Base-by-base conservation (phyloP, 495 filamentous ascomycete species). In the Umbilicaria muhlenbergii region DNA sequence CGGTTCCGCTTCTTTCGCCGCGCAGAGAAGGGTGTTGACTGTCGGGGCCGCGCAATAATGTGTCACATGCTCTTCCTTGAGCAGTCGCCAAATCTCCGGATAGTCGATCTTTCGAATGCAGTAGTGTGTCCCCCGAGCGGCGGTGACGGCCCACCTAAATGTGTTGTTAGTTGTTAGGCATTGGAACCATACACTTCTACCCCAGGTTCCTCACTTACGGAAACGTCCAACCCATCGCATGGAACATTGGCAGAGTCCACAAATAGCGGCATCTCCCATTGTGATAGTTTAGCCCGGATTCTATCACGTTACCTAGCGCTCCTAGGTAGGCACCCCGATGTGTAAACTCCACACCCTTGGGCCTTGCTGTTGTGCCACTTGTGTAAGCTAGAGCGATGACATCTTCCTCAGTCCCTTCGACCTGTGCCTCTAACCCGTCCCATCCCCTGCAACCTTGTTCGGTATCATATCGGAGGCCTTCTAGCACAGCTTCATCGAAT, bases 21-120 rank as follows among this genome's bases (percentile, higher is more conserved):
- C 77, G 60, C 91, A 95, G 7, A 98, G 75, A 2, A 96, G 64
- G 0, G 87, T 98, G 61, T 95, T 95, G 37, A 98, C 91, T 3
- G 91, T 98, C 12, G 91, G 91, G 5, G 91, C 91, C 5, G 91
- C 91, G 54, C 86, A 89, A 69, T 88, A 96, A 62, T 98, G 91
- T 5, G 86, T 96, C 44, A 96, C 78, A 11, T 71, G 63, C 54
- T 94, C 84, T 33, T 82, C 67, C 53, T 86, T 89, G 18, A 98
- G 67, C 7, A 96, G 58, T 33, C 68, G 65, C 91, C 91, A 98
- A 45, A 98, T 94, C 43, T 86, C 68, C 0, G 81, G 74, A 53
- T 98, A 98, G 62, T 95, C 87, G 44, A 98, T 83, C 65, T 92
- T 95, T 50, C 91, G 75, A 16, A 96, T 69, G 58, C 86, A 94